Evolutionary conservation across 441 rosid species (phyloP).

Genomic region (Populus hybrid): DNA sequence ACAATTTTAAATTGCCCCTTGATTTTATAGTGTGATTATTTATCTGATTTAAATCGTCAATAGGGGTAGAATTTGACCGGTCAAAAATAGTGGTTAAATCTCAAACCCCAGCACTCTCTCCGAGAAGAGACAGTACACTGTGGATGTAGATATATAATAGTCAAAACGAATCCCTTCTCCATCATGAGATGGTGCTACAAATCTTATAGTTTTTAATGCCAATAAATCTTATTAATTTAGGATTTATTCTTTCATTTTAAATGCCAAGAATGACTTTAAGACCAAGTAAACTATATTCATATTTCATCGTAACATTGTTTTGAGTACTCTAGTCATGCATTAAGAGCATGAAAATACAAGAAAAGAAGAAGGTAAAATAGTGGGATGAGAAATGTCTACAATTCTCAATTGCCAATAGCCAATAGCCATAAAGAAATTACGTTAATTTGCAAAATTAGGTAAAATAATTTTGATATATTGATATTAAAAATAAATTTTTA

Average conservation of each 20-base stretch:
- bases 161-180: constrained; percentile 8
- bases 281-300: neutral
- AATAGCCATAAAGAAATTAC: too few relatives aligned
- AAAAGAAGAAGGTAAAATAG: too few relatives aligned
- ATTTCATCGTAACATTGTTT: too few relatives aligned
- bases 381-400: too few relatives aligned
- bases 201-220: neutral
- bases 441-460: too few relatives aligned
- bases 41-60: too few relatives aligned
- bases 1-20: too few relatives aligned
- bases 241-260: neutral
- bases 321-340: neutral
- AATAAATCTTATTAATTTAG: neutral
- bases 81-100: constrained; percentile 6
- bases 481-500: too few relatives aligned
- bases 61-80: constrained; percentile 10
- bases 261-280: neutral
- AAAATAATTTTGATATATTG: too few relatives aligned
- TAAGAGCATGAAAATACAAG: too few relatives aligned
- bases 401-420: too few relatives aligned
- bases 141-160: neutral
- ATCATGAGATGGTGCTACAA: neutral
- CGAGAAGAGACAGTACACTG: constrained; percentile 19
- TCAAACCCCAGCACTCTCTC: constrained; percentile 4
- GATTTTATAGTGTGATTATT: neutral